A percentile compares a stretch with the other conserved stretches of the same genome.
Conservation (phyloP, 1,284 basidiomycete genomes). For the Trichosporon faecale region DNA sequence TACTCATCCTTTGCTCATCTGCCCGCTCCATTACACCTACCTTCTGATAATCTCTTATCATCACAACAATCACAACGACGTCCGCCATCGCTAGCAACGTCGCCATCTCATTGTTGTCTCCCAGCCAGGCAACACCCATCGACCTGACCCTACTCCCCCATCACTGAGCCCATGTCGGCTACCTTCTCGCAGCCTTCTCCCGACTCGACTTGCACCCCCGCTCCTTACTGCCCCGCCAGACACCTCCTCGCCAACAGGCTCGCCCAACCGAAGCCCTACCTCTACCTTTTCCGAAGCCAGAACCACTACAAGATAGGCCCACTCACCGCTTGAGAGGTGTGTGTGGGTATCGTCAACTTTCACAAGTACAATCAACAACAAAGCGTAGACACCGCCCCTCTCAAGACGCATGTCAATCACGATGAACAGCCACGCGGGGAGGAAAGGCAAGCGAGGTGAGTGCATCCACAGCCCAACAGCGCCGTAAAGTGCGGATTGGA, state of each 20-base stretch:
- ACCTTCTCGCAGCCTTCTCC: slow-evolving; percentile 8
- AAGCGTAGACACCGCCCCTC: neutral
- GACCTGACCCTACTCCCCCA: neutral
- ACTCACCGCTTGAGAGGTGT: slow-evolving; percentile 10
- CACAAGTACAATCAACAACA: neutral
- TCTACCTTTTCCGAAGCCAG: slow-evolving; percentile 21
- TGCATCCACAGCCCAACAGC: slow-evolving; percentile 7
- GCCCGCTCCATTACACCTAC: neutral
- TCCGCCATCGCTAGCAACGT: slow-evolving; percentile 1
- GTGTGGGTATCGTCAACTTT: neutral
- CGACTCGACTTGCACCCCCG: slow-evolving; percentile 15
- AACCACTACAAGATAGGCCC: slow-evolving; percentile 28
- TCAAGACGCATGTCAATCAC: slow-evolving; percentile 24
- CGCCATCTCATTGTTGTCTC: slow-evolving; percentile 5
- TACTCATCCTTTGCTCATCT: neutral
- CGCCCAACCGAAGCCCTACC: slow-evolving; percentile 19
- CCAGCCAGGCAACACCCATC: slow-evolving; percentile 11
- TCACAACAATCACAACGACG: neutral
- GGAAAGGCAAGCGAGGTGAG: slow-evolving; percentile 31
- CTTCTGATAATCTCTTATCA: neutral
- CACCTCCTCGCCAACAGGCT: slow-evolving; percentile 22
- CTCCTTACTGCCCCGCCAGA: slow-evolving; percentile 7
- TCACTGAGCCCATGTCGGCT: slow-evolving; percentile 6
- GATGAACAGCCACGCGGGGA: slow-evolving; percentile 24
- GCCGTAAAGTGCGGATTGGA: slow-evolving; percentile 7